Evolutionary conservation across 441 rosid species (phyloP), one percentile per base, ranked within the genome.

Genomic region (Croton setiger): DNA sequence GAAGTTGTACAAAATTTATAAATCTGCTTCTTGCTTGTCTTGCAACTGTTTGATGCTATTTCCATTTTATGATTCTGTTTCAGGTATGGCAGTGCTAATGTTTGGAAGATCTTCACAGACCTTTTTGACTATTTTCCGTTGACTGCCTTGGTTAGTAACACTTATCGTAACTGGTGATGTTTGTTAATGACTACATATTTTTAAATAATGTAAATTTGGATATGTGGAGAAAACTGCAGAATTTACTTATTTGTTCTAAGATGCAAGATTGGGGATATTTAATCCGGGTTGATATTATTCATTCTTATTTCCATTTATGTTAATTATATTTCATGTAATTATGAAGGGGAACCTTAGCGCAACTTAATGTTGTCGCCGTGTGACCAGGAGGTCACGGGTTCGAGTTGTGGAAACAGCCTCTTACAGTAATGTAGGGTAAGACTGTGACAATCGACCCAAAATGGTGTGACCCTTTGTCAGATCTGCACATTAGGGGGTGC

Each of bases 21-120:
- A 6, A 27, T 59, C 14, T 60, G 68, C 71, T 63, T 44, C 39
- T 48, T 69, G 47, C 48, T 62, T 73, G 33, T 62, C 41, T 31
- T 73, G 23, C 54, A 15, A 56, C 48, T 47, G 0, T 54, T 33
- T 64, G 67, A 52, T 52, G 13, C 20, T 49, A 13, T 45, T 61
- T 56, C 23, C 36, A 21, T 33, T 70, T 21, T 67, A 45, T 58
- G 15, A 66, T 76, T 54, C 49, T 17, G 10, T 68, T 78, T 78
- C 87, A 93, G 98, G 84, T 93, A 93, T 76, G 97, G 98, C 64
- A 91, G 80, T 72, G 96, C 97, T 60, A 87, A 83, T 77, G 96
- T 93, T 72, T 91, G 98, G 97, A 93, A 93, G 86, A 88, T 76
- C 69, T 93, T 93, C 73, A 91, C 98, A 47, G 98, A 93, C 79